Conservation (phyloP, 108 stramenopile species). For the Parmales sp. region DNA sequence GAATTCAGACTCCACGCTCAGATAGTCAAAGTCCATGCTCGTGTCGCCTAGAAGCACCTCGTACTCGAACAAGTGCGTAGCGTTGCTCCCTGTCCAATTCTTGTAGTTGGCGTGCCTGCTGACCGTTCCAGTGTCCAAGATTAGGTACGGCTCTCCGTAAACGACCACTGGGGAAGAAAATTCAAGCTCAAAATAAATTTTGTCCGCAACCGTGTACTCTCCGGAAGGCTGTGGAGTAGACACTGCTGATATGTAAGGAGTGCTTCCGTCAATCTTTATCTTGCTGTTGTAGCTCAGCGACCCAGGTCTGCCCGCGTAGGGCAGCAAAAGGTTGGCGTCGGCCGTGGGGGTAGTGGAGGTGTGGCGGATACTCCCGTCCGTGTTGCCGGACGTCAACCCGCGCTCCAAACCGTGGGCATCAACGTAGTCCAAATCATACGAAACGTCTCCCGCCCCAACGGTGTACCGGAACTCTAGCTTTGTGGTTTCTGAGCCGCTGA, state of each 20-base stretch:
- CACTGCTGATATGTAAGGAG: constrained; percentile 31
- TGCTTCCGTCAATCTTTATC: constrained; percentile 33
- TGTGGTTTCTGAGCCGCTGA: constrained; percentile 18
- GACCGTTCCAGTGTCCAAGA: constrained; percentile 34
- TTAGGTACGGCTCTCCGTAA: constrained; percentile 30
- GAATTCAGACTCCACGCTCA: constrained; percentile 27
- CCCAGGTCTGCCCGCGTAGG: constrained; percentile 28
- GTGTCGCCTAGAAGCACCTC: constrained; percentile 41
- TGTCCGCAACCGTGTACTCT: constrained; percentile 23
- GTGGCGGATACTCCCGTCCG: constrained; percentile 3
- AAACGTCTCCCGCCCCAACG: constrained; percentile 23
- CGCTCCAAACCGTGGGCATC: constrained; percentile 27
- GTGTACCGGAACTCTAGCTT: constrained; percentile 28
- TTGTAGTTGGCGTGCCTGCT: constrained; percentile 37
- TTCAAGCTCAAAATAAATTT: constrained; percentile 23
- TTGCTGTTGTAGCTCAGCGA: constrained; percentile 32
- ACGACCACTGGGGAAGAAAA: constrained; percentile 45
- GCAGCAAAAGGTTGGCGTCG: constrained; percentile 25
- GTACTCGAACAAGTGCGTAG: constrained; percentile 40
- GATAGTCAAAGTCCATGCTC: constrained; percentile 37
- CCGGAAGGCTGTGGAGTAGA: constrained; percentile 19
- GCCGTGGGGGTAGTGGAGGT: constrained; percentile 30
- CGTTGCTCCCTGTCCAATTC: constrained; percentile 27
- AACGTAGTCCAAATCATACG: constrained; percentile 29
- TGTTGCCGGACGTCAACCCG: neutral